Conservation (phyloP, 352 stramenopile species). For the Halophytophthora batemanensis region DNA sequence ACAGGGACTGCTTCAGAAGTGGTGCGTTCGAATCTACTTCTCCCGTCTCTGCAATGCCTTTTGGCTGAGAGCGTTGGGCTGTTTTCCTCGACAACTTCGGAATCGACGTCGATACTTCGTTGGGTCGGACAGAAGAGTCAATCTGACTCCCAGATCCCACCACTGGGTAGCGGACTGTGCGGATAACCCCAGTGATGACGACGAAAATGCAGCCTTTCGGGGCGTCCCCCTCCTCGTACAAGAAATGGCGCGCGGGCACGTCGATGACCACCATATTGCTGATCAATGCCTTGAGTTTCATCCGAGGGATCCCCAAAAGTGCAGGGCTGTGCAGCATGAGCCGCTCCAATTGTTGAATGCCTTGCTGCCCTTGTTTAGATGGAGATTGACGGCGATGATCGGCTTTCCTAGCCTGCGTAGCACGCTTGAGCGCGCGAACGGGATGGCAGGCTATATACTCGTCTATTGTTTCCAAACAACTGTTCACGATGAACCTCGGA, state of each 20-base stretch:
- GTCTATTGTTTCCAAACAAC: constrained; percentile 30
- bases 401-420: constrained; percentile 14
- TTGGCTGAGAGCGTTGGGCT: too few species aligned
- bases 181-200: constrained; percentile 18
- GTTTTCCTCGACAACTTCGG: background rate
- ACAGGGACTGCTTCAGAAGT: constrained; percentile 1
- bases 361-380: background rate
- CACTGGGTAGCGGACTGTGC: constrained; percentile 11
- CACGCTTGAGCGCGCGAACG: constrained; percentile 28
- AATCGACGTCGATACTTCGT: background rate
- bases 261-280: constrained; percentile 12
- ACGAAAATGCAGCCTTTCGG: constrained; percentile 17
- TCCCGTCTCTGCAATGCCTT: too few species aligned
- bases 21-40: background rate
- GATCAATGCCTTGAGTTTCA: constrained; percentile 12
- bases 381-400: background rate
- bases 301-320: constrained; percentile 22
- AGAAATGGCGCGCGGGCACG: constrained; percentile 17
- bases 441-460: constrained; percentile 42
- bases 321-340: constrained; percentile 16
- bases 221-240: constrained; percentile 26
- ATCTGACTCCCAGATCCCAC: background rate
- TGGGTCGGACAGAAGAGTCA: constrained; percentile 1
- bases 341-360: constrained; percentile 14
- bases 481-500: constrained; percentile 21